Conservation (phyloP, 495 filamentous ascomycete species). For the Delitschia confertaspora region DNA sequence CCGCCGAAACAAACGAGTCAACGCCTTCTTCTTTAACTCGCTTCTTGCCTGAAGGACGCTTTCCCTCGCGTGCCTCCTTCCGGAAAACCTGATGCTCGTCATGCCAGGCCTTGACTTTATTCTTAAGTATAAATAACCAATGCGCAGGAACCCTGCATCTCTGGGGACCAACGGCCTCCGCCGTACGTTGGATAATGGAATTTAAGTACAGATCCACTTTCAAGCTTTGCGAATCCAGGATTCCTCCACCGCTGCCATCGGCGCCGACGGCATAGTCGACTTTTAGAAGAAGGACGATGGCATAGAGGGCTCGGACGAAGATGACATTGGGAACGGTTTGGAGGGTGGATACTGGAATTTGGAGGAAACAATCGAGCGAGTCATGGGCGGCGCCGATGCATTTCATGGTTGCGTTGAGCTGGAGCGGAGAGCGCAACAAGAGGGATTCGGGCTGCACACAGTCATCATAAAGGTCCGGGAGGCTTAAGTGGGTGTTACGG, state of each 20-base stretch:
- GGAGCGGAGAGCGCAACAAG: slow-evolving; percentile 36
- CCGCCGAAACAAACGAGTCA: too few relatives aligned
- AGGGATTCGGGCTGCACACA: slow-evolving; percentile 25
- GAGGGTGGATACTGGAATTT: slow-evolving; percentile 37
- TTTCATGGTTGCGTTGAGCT: slow-evolving; percentile 43
- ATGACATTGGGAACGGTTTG: slow-evolving; percentile 41
- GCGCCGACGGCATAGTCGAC: slow-evolving; percentile 43
- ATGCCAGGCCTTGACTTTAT: slow-evolving; percentile 20
- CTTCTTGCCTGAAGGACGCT: too few relatives aligned
- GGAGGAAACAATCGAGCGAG: slow-evolving; percentile 40
- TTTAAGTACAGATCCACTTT: slow-evolving; percentile 43
- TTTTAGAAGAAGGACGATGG: slow-evolving; percentile 43
- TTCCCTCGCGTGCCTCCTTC: slow-evolving; percentile 10
- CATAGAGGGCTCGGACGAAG: slow-evolving; percentile 40
- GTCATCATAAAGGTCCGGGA: slow-evolving; percentile 37
- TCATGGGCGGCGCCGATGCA: slow-evolving; percentile 44
- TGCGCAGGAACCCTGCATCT: slow-evolving; percentile 13
- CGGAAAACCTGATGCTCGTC: slow-evolving; percentile 15
- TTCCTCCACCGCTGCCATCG: slow-evolving; percentile 34
- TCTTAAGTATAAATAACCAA: slow-evolving; percentile 15
- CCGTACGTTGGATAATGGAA: slow-evolving; percentile 31
- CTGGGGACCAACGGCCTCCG: slow-evolving; percentile 20
- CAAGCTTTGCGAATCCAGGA: slow-evolving; percentile 38
- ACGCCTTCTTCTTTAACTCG: too few relatives aligned
- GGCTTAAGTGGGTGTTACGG: slow-evolving; percentile 36